These are phyloP conservation scores for Podospora comata DNA, from an alignment of 495 filamentous ascomycete genomes.

Conservation along the genomic window DNA sequence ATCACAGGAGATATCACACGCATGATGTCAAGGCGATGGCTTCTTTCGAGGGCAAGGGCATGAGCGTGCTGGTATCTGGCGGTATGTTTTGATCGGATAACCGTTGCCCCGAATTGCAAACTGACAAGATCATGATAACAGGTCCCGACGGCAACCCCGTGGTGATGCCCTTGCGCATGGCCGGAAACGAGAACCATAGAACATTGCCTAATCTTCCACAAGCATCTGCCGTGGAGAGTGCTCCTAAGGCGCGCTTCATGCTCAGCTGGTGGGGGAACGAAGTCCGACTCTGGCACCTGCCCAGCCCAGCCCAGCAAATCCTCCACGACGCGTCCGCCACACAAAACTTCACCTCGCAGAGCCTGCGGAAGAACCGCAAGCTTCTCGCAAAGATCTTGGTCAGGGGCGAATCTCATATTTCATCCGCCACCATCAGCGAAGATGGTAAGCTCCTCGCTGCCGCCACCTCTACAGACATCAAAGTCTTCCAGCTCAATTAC, in stretches of 20 bases:
- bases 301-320: constrained; percentile 45
- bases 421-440: constrained; percentile 67
- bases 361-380: constrained; percentile 48
- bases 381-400: constrained; percentile 70
- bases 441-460: constrained; percentile 75
- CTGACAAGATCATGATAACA: constrained; percentile 42
- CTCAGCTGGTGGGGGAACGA: constrained; percentile 94
- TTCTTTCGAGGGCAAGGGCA: constrained; percentile 73
- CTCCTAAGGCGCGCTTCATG: constrained; percentile 66
- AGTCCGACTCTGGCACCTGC: constrained; percentile 76
- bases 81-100: constrained; percentile 52
- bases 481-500: constrained; percentile 65
- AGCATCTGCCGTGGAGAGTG: constrained; percentile 63
- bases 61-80: constrained; percentile 89
- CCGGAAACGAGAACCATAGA: constrained; percentile 76
- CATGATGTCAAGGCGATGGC: constrained; percentile 97
- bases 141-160: constrained; percentile 83
- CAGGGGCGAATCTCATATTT: constrained; percentile 82
- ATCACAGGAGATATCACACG: constrained; percentile 75
- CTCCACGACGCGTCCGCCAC: constrained; percentile 37
- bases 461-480: constrained; percentile 71
- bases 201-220: constrained; percentile 79
- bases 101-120: background rate
- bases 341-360: constrained; percentile 20
- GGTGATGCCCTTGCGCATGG: constrained; percentile 73